A percentile compares a stretch with the other conserved stretches of the same genome.
These are phyloP conservation scores for Botrytis fabae DNA, from an alignment of 2,329 filamentous ascomycete genomes.

Conservation along the genomic window DNA sequence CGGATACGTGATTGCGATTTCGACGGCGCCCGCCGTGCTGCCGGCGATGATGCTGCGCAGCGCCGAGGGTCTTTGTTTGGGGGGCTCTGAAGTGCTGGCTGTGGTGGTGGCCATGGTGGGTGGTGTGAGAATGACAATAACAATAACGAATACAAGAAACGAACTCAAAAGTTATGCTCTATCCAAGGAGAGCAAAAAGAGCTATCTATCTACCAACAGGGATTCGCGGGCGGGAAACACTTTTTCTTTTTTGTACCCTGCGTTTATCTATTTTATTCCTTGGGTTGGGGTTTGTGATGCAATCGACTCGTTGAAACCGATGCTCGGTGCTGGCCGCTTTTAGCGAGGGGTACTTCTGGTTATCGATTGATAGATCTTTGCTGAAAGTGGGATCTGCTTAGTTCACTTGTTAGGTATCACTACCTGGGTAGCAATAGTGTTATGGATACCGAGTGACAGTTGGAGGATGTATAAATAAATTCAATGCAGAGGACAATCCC, in stretches of 20 bases:
- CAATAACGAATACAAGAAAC: not conserved
- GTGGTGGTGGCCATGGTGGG: slow-evolving; percentile 27
- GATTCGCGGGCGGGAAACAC: not conserved
- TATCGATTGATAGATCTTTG: not conserved
- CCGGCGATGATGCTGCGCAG: slow-evolving; percentile 90
- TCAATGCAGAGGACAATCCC: not conserved
- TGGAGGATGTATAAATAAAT: not conserved
- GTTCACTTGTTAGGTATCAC: not conserved
- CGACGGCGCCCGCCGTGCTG: slow-evolving; percentile 83
- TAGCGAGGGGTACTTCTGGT: not conserved
- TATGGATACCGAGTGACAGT: not conserved
- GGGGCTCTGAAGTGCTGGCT: too few relatives aligned
- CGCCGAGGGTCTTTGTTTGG: slow-evolving; percentile 64
- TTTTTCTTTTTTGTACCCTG: slow-evolving; percentile 9
- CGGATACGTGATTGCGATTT: slow-evolving; percentile 81
- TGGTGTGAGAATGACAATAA: not conserved
- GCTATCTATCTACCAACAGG: not conserved
- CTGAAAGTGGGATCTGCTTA: not conserved
- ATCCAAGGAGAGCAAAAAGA: not conserved
- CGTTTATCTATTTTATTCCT: not conserved
- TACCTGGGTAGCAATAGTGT: not conserved
- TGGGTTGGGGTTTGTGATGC: not conserved
- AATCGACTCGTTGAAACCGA: not conserved
- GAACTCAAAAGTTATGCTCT: not conserved
- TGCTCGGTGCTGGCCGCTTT: slow-evolving; percentile 10